Evolutionary conservation across 495 filamentous ascomycete species (phyloP).

Genomic region (Xylaria telfairii): DNA sequence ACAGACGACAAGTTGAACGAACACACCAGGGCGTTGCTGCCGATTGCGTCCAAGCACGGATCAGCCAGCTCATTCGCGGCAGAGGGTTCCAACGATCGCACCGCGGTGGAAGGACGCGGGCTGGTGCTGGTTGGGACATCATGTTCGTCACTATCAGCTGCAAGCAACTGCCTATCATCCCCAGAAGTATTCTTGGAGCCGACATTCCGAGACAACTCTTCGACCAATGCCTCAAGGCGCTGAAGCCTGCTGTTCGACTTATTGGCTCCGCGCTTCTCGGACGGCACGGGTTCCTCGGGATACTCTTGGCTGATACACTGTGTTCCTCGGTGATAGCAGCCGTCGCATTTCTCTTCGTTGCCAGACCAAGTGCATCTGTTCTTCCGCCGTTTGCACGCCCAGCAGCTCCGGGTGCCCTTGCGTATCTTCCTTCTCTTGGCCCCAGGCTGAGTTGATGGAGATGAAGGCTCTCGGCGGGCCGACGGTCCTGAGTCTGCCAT

Average conservation of each 20-base stretch:
- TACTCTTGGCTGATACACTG: slow-evolving; percentile 48
- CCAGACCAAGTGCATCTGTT: slow-evolving; percentile 48
- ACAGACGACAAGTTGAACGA: not conserved
- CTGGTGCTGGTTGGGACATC: not conserved
- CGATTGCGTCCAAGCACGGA: not conserved
- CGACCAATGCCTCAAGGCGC: slow-evolving; percentile 14
- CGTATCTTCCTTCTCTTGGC: slow-evolving; percentile 46
- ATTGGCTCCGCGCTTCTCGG: slow-evolving; percentile 34
- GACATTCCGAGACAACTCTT: not conserved
- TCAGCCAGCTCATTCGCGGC: not conserved
- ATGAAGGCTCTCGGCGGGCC: slow-evolving; percentile 1
- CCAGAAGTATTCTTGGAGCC: not conserved
- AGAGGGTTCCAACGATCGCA: not conserved
- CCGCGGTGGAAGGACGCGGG: not conserved
- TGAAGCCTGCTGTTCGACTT: slow-evolving; percentile 29
- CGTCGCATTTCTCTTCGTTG: slow-evolving; percentile 45
- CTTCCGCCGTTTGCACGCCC: slow-evolving; percentile 60
- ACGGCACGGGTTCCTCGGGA: slow-evolving; percentile 35
- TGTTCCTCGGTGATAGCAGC: slow-evolving; percentile 48
- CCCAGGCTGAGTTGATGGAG: not conserved
- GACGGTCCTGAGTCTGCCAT: slow-evolving; percentile 15
- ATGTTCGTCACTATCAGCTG: slow-evolving; percentile 4
- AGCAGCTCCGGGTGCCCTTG: slow-evolving; percentile 59
- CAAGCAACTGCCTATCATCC: not conserved
- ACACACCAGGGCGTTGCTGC: not conserved